Evolutionary conservation across 202 grass and related monocot species (phyloP).

Genomic region (Brachypodium distachyon): DNA sequence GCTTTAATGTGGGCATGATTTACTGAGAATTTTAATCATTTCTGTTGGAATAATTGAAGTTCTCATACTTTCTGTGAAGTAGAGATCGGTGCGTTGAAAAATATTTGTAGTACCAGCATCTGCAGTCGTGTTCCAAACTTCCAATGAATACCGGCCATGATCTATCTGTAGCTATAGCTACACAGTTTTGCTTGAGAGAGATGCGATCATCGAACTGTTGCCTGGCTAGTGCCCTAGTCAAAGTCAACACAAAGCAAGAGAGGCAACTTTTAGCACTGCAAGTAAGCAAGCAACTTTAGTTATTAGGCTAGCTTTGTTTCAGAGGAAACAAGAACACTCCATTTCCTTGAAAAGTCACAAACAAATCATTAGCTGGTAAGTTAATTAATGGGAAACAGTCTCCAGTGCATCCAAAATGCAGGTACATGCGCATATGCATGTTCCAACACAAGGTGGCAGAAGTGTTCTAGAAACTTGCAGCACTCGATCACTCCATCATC

Average conservation of each 20-base stretch:
- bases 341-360: constrained; percentile 26
- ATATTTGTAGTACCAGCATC: no score
- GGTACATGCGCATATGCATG: background rate
- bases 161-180: background rate
- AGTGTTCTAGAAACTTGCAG: constrained; percentile 18
- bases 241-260: constrained; percentile 8
- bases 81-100: no score
- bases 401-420: background rate
- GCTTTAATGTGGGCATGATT: no score
- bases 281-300: constrained; percentile 8
- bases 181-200: constrained; percentile 3
- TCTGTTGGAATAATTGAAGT: no score
- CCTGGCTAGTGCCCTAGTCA: no score
- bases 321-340: constrained; percentile 4
- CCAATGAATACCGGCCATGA: no score
- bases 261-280: constrained; percentile 19
- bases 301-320: background rate
- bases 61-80: no score
- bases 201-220: constrained; percentile 10
- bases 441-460: background rate
- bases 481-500: background rate
- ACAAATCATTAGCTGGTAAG: background rate
- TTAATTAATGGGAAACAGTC: background rate
- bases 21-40: no score
- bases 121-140: no score